Evolutionary conservation across 441 rosid genomes (phyloP), one percentile per base, ranked within the genome.

Genomic region (Theobroma grandiflorum): DNA sequence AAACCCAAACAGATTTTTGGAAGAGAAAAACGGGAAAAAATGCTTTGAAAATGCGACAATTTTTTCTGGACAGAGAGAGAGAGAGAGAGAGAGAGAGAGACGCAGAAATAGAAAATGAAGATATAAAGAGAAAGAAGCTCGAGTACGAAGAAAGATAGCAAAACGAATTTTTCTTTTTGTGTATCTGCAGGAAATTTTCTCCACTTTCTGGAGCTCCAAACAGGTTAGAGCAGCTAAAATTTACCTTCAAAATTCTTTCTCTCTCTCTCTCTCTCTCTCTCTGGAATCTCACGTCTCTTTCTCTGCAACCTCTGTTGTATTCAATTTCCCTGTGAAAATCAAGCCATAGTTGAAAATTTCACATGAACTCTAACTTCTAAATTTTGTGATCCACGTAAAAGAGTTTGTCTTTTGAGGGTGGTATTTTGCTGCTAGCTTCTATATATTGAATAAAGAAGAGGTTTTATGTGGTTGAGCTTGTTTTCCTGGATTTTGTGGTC

Each of bases 221-320:
- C 84, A 78, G 84, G 84, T 82, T 50, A 82, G 84, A 49, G 43
- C 33, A 38, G 45, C 40, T 5, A n/a, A 20, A 8, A 31, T 55
- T 61, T 59, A 16, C 10, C 49, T 26, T 43, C 35, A 0, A 37
- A 73, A 73, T 37, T 73, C 76, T 73, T n/a, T n/a, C n/a, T n/a
- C n/a, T n/a, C n/a, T n/a, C n/a, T n/a, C n/a, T n/a, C 50, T 38
- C 35, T 55, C 35, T 70, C 83, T 75, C 76, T 80, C 79, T 80
- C 83, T 59, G 66, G 65, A 81, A 81, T 76, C 59, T 55, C 65
- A 57, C 53, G 33, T 71, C 14, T 71, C 74, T 53, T 7, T 45
- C 72, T 68, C 43, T n/a, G 42, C 59, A 22, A 69, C 62, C 16
- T 57, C 68, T 77, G 53, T 38, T 72, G 50, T 22, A 22, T 66